Conservation (phyloP, 306 rosid species). For the Malus sylvestris region DNA sequence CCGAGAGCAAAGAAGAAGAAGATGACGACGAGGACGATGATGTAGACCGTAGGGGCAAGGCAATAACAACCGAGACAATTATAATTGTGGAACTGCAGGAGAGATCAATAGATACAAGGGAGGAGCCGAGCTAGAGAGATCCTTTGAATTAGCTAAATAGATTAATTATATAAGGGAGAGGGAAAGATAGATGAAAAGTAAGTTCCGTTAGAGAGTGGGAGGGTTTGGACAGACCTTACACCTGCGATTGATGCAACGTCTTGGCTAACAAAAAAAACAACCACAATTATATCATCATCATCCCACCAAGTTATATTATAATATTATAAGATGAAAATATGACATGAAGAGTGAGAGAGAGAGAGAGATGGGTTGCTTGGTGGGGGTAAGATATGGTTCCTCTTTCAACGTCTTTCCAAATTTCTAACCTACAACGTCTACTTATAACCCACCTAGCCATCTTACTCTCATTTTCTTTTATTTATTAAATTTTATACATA, state of each 20-base stretch:
- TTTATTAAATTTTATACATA: neutral
- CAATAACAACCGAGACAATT: neutral
- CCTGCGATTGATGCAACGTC: slow-evolving; percentile 92
- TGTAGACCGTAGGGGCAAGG: neutral
- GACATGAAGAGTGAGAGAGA: neutral
- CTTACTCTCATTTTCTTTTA: neutral
- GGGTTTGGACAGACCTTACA: slow-evolving; percentile 68
- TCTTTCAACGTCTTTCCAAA: slow-evolving; percentile 88
- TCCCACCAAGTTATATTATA: neutral
- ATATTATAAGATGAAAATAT: neutral
- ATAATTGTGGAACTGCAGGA: neutral
- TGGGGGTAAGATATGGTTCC: slow-evolving; percentile 65
- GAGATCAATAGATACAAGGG: neutral
- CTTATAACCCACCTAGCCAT: slow-evolving; percentile 79
- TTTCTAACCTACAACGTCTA: slow-evolving; percentile 99
- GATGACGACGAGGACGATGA: neutral
- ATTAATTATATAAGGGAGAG: slow-evolving; percentile 13
- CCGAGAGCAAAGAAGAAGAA: neutral
- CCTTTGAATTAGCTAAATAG: neutral
- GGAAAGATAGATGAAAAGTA: slow-evolving; percentile 47
- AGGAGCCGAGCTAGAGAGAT: neutral
- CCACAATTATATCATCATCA: neutral
- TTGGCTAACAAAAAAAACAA: slow-evolving; percentile 64
- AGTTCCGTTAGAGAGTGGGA: slow-evolving; percentile 89
- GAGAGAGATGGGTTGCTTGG: slow-evolving; percentile 64